Evolutionary conservation across 345 rosid species (phyloP).

Genomic region (Eucalyptus grandis): DNA sequence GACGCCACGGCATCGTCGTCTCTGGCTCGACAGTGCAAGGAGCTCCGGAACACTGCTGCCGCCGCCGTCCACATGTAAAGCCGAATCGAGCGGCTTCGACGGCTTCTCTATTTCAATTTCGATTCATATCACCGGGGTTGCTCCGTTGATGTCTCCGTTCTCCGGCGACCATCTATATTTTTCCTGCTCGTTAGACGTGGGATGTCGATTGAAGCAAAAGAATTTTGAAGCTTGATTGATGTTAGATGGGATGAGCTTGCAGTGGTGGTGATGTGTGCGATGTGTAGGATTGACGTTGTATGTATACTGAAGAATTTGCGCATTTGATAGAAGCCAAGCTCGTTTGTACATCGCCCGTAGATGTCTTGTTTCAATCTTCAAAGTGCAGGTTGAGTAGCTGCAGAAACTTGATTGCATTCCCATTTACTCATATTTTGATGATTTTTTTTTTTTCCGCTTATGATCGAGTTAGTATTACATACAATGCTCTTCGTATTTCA

Average conservation of each 20-base stretch:
- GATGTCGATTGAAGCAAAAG: neutral
- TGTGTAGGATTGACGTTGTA: neutral
- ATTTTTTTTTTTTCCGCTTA: neutral
- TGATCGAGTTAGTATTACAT: neutral
- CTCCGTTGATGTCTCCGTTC: neutral
- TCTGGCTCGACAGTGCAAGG: neutral
- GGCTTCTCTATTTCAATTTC: neutral
- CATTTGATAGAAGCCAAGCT: neutral
- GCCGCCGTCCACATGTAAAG: neutral
- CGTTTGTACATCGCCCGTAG: neutral
- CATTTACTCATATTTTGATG: neutral
- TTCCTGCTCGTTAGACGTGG: neutral
- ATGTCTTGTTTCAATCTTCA: neutral
- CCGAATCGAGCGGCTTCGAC: neutral
- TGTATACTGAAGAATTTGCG: neutral
- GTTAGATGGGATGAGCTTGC: neutral
- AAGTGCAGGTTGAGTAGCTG: neutral
- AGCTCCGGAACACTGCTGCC: neutral
- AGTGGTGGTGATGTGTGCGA: accelerated
- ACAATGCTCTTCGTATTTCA: neutral
- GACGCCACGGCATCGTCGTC: neutral
- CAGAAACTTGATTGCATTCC: neutral
- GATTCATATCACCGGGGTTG: neutral
- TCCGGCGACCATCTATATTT: neutral
- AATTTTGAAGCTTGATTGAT: neutral